A percentile compares a stretch with the other conserved stretches of the same genome.
These are phyloP conservation scores for Echium plantagineum DNA, from an alignment of 257 asterid species.

Conservation along the genomic window DNA sequence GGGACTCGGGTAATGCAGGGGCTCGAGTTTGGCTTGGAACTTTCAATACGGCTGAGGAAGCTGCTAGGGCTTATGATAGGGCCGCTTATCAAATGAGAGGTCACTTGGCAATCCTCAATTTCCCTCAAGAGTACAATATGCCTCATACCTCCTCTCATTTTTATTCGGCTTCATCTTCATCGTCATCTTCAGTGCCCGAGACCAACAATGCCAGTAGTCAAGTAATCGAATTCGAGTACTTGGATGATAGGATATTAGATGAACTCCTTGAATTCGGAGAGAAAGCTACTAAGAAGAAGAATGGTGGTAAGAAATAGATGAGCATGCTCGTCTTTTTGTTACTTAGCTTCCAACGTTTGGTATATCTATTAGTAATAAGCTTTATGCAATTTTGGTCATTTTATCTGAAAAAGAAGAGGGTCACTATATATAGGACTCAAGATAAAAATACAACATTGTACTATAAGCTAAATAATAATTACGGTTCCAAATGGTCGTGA, in stretches of 20 bases:
- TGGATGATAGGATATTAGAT: slow-evolving; percentile 45
- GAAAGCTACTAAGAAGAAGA: slow-evolving; percentile 6
- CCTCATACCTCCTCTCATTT: slow-evolving; percentile 46
- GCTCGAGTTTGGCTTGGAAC: slow-evolving; percentile 68
- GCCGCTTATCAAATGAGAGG: slow-evolving; percentile 57
- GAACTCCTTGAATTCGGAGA: slow-evolving; percentile 42
- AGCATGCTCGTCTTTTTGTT: too few relatives aligned
- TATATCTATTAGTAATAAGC: too few relatives aligned
- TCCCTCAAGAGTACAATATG: slow-evolving; percentile 43
- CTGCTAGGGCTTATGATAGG: slow-evolving; percentile 50
- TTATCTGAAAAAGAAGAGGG: too few relatives aligned
- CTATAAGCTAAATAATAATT: too few relatives aligned
- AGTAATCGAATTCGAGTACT: slow-evolving; percentile 54
- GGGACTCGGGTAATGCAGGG: slow-evolving; percentile 38
- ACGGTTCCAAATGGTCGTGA: too few relatives aligned
- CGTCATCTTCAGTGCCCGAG: slow-evolving; percentile 12
- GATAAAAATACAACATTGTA: too few relatives aligned
- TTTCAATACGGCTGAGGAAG: slow-evolving; percentile 44
- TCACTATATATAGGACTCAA: too few relatives aligned
- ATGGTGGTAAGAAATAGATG: too few relatives aligned
- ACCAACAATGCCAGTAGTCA: not conserved
- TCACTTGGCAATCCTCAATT: slow-evolving; percentile 50
- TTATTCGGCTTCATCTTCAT: slow-evolving; percentile 9
- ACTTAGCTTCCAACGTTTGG: too few relatives aligned
- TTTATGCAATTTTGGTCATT: too few relatives aligned